Conservation (phyloP, 768 basidiomycete species). For the Mycena galopus region DNA sequence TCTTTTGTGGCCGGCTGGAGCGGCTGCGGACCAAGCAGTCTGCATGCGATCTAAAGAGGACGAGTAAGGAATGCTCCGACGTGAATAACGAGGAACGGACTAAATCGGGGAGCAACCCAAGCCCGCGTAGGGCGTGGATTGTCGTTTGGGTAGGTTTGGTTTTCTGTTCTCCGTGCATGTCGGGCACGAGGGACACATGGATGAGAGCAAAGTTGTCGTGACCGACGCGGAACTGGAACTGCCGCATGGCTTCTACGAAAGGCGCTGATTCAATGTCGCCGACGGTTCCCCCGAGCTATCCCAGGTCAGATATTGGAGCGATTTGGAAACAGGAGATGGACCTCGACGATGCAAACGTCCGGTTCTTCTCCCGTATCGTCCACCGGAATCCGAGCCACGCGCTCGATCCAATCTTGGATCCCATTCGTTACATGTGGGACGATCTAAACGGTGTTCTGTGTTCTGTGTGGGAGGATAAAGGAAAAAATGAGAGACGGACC, state of each 20-base stretch:
- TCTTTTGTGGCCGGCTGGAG: constrained; percentile 89
- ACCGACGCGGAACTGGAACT: constrained; percentile 99
- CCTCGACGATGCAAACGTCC: constrained; percentile 98
- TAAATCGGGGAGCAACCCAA: constrained; percentile 93
- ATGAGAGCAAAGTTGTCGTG: constrained; percentile 96
- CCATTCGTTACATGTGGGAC: constrained; percentile 97
- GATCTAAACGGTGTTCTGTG: constrained; percentile 64
- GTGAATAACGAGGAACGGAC: constrained; percentile 57
- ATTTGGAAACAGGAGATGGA: constrained; percentile 44
- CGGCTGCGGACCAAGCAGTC: constrained; percentile 82
- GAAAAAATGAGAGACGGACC: constrained; percentile 55
- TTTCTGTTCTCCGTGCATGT: constrained; percentile 99
- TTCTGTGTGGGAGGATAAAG: not conserved
- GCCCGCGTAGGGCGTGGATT: constrained; percentile 91
- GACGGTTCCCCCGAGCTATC: constrained; percentile 96
- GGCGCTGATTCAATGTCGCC: constrained; percentile 99
- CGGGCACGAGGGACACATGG: constrained; percentile 97
- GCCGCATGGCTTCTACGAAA: constrained; percentile 99
- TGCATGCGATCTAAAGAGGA: constrained; percentile 86
- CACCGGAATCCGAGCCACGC: constrained; percentile 93
- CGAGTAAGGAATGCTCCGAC: constrained; percentile 1
- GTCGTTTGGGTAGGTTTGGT: constrained; percentile 99
- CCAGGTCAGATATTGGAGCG: not conserved
- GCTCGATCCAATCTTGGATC: constrained; percentile 98
- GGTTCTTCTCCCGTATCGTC: constrained; percentile 94